Percentiles rank a stretch among this genome's conserved stretches.
Evolutionary conservation across 345 rosid genomes (phyloP).

Genomic region (Rubroshorea leprosula): DNA sequence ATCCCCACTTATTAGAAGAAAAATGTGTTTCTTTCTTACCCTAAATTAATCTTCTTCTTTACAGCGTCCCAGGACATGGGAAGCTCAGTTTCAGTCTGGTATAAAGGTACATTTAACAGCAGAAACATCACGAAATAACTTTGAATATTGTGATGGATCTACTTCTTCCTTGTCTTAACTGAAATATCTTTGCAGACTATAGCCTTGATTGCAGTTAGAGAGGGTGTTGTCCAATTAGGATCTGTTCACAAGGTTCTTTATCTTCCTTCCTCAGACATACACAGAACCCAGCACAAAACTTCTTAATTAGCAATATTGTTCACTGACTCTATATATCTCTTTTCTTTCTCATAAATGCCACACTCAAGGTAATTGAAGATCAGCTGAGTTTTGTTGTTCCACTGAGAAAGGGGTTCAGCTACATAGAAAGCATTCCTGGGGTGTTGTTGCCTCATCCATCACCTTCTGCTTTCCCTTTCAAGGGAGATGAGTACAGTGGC

Average conservation of each 20-base stretch:
- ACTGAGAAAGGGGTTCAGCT: slow-evolving; percentile 77
- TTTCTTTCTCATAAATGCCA: no score
- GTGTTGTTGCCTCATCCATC: slow-evolving; percentile 93
- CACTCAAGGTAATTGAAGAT: slow-evolving; percentile 80
- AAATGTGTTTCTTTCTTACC: slow-evolving; percentile 8
- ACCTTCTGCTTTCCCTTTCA: slow-evolving; percentile 60
- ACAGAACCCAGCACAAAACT: no score
- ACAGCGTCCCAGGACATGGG: slow-evolving; percentile 98
- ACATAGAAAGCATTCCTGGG: slow-evolving; percentile 90
- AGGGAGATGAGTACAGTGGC: slow-evolving; percentile 25
- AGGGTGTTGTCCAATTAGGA: slow-evolving; percentile 96
- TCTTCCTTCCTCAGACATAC: slow-evolving; percentile 15
- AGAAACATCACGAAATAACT: slow-evolving; percentile 13
- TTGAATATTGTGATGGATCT: slow-evolving; percentile 8
- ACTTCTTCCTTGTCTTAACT: neutral
- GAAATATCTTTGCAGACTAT: slow-evolving; percentile 58
- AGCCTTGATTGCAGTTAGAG: slow-evolving; percentile 89
- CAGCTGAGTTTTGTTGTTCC: slow-evolving; percentile 74
- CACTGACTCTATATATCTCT: no score
- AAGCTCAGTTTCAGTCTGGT: slow-evolving; percentile 95
- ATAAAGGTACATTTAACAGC: slow-evolving; percentile 79
- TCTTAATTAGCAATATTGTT: no score
- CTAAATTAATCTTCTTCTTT: slow-evolving; percentile 11
- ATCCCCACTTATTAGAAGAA: neutral
- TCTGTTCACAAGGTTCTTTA: slow-evolving; percentile 65